Base-by-base conservation (phyloP, 2,329 filamentous ascomycete genomes). In the Colletotrichum eremochloae region DNA sequence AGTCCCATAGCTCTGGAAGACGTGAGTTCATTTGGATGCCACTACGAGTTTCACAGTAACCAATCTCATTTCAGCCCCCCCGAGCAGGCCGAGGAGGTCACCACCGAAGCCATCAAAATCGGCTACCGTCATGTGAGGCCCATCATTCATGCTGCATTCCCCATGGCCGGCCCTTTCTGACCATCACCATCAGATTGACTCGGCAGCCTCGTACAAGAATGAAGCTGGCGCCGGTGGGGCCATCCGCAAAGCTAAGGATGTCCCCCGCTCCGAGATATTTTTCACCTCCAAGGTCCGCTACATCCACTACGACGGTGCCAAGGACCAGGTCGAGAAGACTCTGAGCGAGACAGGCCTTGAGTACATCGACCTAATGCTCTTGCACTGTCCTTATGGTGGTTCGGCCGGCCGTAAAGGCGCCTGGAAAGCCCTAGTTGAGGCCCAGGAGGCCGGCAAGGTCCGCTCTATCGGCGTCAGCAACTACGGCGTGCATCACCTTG, bases 311-410 rank as follows among this genome's bases (percentile, higher is more conserved):
- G 87, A 91, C 18, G 87, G 84, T 69, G 87, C 92, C 31, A 91
- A 90, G 79, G 84, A 85, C 20, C 88, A 91, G 75, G 86, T 97
- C 74, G 82, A 91, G 74, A 83, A 86, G 65, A 92, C 91, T 20
- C 83, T 95, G 31, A 81, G 85, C 64, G 86, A 90, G 72, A 89
- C 91, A 0, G 87, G 89, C 18, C 84, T 93, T 5, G 88, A 85
- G 31, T 94, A 93, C 79, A 86, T 93, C 74, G 91, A 94, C 76
- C 85, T 94, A 68, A 87, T 88, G 80, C 86, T 92, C 29, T 86
- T 92, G 65, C 90, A 92, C 78, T 82, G 87, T 0, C 90, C 90
- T 0, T 90, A 89, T 76, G 89, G 89, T 53, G 90, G 89, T 1
- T 81, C 85, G 1, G 84, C 82, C 24, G 83, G 79, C 60, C 86